Conservation (phyloP, 1,139 yeast genomes). For the Wickerhamiella infanticola region DNA sequence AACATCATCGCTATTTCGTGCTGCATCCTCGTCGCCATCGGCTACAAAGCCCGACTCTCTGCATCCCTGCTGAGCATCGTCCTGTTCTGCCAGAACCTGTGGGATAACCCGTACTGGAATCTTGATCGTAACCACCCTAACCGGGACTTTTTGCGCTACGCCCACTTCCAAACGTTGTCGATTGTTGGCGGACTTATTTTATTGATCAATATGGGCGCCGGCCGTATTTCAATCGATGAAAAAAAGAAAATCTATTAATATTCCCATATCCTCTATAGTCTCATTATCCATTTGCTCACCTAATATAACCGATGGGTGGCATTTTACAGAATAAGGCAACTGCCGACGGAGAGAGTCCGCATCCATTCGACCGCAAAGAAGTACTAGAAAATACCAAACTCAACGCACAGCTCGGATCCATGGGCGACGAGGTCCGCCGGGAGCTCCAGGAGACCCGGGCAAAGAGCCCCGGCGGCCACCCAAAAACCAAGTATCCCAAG, state of each 20-base stretch:
- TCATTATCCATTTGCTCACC: background rate
- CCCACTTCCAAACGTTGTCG: constrained; percentile 85
- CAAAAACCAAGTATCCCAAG: constrained; percentile 12
- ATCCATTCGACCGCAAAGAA: constrained; percentile 26
- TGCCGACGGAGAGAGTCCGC: background rate
- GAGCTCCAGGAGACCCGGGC: constrained; percentile 5
- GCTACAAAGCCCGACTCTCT: constrained; percentile 83
- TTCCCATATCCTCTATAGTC: background rate
- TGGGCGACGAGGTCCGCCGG: constrained; percentile 19
- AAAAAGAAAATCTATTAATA: constrained; percentile 76
- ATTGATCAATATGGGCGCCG: constrained; percentile 93
- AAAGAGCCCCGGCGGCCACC: constrained; percentile 4
- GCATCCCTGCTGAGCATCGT: constrained; percentile 66
- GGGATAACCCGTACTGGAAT: constrained; percentile 83
- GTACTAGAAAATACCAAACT: constrained; percentile 34
- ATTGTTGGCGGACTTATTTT: constrained; percentile 88
- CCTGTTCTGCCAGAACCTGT: constrained; percentile 59
- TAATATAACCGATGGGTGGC: constrained; percentile 1
- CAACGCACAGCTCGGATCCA: constrained; percentile 28
- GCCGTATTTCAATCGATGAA: constrained; percentile 84
- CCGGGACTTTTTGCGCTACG: constrained; percentile 84
- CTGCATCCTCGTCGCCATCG: constrained; percentile 73
- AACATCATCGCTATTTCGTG: constrained; percentile 56
- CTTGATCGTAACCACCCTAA: constrained; percentile 53
- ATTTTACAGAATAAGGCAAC: constrained; percentile 6